These are phyloP conservation scores for Botrytis pseudocinerea DNA, from an alignment of 2,329 filamentous ascomycete species.

Conservation along the genomic window DNA sequence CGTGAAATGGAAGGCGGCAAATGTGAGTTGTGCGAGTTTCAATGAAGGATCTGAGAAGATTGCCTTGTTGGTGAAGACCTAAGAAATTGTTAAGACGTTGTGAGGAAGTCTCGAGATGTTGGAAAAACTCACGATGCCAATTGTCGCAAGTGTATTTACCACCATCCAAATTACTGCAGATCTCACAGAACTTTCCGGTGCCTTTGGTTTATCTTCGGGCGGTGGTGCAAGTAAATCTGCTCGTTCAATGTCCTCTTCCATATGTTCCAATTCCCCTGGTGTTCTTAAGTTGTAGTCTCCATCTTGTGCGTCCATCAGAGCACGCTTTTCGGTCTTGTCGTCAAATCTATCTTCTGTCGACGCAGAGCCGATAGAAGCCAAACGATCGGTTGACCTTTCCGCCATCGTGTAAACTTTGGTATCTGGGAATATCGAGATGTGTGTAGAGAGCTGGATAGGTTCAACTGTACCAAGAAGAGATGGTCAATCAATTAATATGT, in stretches of 20 bases:
- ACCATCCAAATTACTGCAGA: conserved; percentile 56
- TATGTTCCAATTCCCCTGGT: conserved; percentile 44
- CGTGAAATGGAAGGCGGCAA: conserved; percentile 68
- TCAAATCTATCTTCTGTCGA: conserved; percentile 36
- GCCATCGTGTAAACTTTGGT: conserved; percentile 31
- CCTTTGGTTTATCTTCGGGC: conserved; percentile 38
- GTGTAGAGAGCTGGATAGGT: not conserved
- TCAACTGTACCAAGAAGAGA: not conserved
- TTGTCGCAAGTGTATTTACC: conserved; percentile 62
- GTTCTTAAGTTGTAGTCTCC: conserved; percentile 35
- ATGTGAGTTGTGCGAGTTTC: conserved; percentile 63
- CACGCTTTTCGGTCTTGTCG: conserved; percentile 35
- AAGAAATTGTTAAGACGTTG: conserved; percentile 1
- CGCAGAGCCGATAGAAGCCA: conserved; percentile 37
- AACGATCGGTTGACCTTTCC: conserved; percentile 32
- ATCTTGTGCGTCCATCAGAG: conserved; percentile 25
- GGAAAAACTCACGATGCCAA: conserved; percentile 55
- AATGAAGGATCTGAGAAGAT: conserved; percentile 65
- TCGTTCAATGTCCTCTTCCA: conserved; percentile 44
- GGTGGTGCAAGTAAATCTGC: conserved; percentile 46
- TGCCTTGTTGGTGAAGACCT: conserved; percentile 66
- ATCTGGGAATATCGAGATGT: not conserved
- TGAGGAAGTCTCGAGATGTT: not conserved
- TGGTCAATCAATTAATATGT: not conserved
- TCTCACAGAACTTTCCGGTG: conserved; percentile 41